These are phyloP conservation scores for Scutellaria galericulata DNA, from an alignment of 257 asterid genomes.

Conservation along the genomic window DNA sequence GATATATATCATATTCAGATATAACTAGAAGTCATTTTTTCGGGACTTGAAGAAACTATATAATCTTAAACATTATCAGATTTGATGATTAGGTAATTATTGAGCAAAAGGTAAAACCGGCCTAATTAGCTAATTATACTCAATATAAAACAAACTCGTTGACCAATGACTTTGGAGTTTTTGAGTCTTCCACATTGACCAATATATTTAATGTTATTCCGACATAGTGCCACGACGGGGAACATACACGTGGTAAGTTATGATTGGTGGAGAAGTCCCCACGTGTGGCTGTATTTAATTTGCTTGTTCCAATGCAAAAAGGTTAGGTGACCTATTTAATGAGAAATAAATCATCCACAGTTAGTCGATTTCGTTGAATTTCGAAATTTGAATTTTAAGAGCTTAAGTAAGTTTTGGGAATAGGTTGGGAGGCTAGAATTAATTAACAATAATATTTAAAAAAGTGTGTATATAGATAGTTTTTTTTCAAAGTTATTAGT, in stretches of 20 bases:
- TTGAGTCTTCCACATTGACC: slow-evolving; percentile 21
- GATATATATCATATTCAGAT: too few relatives aligned
- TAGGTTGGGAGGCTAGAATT: too few relatives aligned
- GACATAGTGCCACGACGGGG: slow-evolving; percentile 40
- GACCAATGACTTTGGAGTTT: slow-evolving; percentile 27
- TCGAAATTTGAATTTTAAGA: neutral
- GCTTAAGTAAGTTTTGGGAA: too few relatives aligned
- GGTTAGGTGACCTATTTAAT: slow-evolving; percentile 33
- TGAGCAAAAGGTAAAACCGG: slow-evolving; percentile 36
- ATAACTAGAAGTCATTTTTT: too few relatives aligned
- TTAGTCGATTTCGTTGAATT: slow-evolving; percentile 33
- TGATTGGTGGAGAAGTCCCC: slow-evolving; percentile 27
- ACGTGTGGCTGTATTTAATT: slow-evolving; percentile 4
- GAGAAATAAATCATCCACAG: neutral
- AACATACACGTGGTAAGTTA: slow-evolving; percentile 38
- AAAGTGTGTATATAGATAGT: too few relatives aligned
- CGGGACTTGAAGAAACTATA: neutral
- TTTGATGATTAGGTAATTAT: slow-evolving; percentile 11
- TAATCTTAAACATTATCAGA: neutral
- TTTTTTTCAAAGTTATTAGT: too few relatives aligned
- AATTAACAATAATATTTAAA: too few relatives aligned
- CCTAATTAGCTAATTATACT: slow-evolving; percentile 30
- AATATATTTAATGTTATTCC: slow-evolving; percentile 34
- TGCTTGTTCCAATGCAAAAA: slow-evolving; percentile 12
- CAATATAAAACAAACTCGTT: slow-evolving; percentile 19